Evolutionary conservation across 2,329 filamentous ascomycete species (phyloP).

Genomic region (Aspergillus fijiensis): DNA sequence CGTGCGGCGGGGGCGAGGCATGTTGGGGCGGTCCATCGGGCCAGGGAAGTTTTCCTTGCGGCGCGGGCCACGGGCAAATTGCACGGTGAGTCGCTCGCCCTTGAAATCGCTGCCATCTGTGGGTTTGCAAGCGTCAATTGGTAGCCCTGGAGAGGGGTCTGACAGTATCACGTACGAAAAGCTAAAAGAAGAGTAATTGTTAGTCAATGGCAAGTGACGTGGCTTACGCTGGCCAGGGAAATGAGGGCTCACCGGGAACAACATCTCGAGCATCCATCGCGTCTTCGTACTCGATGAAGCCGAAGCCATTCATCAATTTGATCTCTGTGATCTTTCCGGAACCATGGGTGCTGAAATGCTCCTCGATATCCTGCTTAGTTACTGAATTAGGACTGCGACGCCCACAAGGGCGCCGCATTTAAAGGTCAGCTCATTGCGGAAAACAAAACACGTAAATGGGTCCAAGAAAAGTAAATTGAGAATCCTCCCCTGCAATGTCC

Average conservation of each 20-base stretch:
- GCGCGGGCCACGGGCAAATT: conserved; percentile 90
- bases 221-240: conserved; percentile 12
- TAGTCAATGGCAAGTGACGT: conserved; percentile 21
- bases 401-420: conserved; percentile 29
- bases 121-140: conserved; percentile 28
- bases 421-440: conserved; percentile 33
- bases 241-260: conserved; percentile 75
- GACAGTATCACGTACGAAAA: conserved; percentile 58
- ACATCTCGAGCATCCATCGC: conserved; percentile 97
- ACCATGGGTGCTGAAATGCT: conserved; percentile 92
- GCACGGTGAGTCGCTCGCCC: conserved; percentile 94
- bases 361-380: conserved; percentile 95
- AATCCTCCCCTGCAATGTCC: conserved; percentile 19
- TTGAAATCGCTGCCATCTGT: conserved; percentile 96
- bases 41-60: conserved; percentile 64
- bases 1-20: conserved; percentile 85
- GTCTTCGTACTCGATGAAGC: conserved; percentile 99
- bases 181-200: conserved; percentile 39
- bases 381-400: conserved; percentile 56
- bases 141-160: conserved; percentile 54
- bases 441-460: conserved; percentile 9
- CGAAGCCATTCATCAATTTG: conserved; percentile 99
- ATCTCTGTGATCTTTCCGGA: conserved; percentile 98
- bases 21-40: conserved; percentile 60
- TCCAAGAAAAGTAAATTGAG: conserved; percentile 23